These are phyloP conservation scores for Lunularia cruciata DNA, from an alignment of 225 moss, liverwort and hornwort species.

Conservation along the genomic window DNA sequence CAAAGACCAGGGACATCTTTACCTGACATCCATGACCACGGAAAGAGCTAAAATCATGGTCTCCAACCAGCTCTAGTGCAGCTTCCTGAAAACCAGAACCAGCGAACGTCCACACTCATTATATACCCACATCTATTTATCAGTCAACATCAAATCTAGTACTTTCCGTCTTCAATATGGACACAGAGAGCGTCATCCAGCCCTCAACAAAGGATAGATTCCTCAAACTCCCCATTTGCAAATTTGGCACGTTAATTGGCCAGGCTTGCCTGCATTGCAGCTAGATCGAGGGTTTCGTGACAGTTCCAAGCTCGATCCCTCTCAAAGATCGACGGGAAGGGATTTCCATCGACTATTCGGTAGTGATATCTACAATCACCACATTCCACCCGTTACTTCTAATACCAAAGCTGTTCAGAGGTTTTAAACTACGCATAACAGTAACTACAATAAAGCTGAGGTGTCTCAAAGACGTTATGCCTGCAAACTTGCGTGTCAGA, in stretches of 20 bases:
- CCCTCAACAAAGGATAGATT: too few relatives aligned
- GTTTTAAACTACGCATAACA: too few relatives aligned
- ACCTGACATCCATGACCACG: constrained; percentile 92
- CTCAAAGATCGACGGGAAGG: constrained; percentile 73
- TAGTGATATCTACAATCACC: constrained; percentile 71
- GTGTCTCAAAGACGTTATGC: too few relatives aligned
- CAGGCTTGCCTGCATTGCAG: constrained; percentile 65
- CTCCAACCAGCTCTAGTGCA: constrained; percentile 65
- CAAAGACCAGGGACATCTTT: constrained; percentile 11
- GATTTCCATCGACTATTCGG: constrained; percentile 63
- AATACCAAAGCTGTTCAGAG: too few relatives aligned
- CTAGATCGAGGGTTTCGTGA: constrained; percentile 64
- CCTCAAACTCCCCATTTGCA: too few relatives aligned
- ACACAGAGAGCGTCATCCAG: too few relatives aligned
- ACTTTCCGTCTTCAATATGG: too few relatives aligned
- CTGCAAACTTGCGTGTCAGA: too few relatives aligned
- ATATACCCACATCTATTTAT: too few relatives aligned
- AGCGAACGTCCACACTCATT: background rate
- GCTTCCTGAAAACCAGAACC: constrained; percentile 55
- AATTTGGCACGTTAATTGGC: too few relatives aligned
- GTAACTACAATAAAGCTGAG: too few relatives aligned
- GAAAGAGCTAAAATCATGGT: constrained; percentile 94
- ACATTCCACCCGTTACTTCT: background rate
- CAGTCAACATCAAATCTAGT: too few relatives aligned
- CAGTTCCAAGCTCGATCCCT: constrained; percentile 93